phyloP scores from a whole-genome alignment of 495 filamentous ascomycete genomes.

The Trypethelium eluteriae region DNA sequence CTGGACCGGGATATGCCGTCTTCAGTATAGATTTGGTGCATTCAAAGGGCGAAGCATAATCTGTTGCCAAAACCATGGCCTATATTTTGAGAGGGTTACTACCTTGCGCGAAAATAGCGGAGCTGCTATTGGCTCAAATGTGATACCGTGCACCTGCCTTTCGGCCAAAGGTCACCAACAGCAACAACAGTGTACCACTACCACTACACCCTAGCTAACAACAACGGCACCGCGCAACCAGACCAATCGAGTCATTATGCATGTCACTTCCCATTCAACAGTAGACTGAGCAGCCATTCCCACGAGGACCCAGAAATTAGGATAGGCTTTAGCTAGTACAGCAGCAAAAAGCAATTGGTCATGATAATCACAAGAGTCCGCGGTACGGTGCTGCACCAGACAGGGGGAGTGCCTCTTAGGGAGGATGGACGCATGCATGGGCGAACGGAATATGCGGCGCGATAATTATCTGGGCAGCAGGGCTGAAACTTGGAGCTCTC shows the following conservation, averaged over 20 bases:
- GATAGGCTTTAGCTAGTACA: not conserved
- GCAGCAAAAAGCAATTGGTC: not conserved
- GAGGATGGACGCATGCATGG: not conserved
- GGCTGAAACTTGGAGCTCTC: slow-evolving; percentile 10
- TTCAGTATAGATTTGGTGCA: not conserved
- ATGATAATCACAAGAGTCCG: not conserved
- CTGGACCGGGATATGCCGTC: not conserved
- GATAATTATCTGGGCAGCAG: slow-evolving; percentile 11
- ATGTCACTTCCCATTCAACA: not conserved
- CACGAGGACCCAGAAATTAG: not conserved
- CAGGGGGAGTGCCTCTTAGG: not conserved
- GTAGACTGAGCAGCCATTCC: not conserved
- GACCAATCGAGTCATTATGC: not conserved
- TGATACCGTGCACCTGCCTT: not conserved
- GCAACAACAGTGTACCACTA: not conserved
- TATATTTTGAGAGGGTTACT: not conserved
- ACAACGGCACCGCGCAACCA: not conserved
- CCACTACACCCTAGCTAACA: not conserved
- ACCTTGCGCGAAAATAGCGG: not conserved
- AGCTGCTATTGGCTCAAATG: not conserved
- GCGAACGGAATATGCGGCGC: slow-evolving; percentile 10
- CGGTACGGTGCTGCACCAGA: not conserved
- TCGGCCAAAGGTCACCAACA: not conserved
- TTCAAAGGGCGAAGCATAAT: not conserved
- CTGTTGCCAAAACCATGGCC: not conserved